Base-by-base conservation (phyloP, 306 rosid species). In the Dalbergia oliveri region DNA sequence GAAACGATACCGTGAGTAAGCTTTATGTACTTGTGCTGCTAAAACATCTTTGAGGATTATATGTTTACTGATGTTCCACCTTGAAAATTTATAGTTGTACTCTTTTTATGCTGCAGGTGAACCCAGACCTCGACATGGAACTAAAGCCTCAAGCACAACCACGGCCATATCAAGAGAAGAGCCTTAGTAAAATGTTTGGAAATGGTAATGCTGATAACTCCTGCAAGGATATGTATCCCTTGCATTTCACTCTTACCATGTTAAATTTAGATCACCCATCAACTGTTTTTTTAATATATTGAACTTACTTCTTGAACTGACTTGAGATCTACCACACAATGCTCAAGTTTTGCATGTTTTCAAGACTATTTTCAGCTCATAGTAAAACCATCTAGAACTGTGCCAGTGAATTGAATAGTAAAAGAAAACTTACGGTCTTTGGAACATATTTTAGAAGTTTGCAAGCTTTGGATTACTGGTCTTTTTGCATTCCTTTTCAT, bases 181-280 rank as follows among this genome's bases (percentile, higher is more conserved):
- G 99, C 73, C 91, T 95, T 73, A 95, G 98, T 82, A 93, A 95
- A 91, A 95, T 95, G 99, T 95, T 95, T 90, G 99, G 99, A 81
- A 95, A 95, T 57, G 98, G 99, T 95, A 88, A 64, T 68, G 19
- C n/a, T 79, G 72, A 21, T 63, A 70, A 73, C 51, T 45, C 26
- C 63, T 81, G 72, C 73, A 18, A 69, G 82, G 73, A 23, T 69
- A 59, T 34, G 37, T 49, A 56, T 59, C 37, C 53, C 63, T 37
- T 16, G 66, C 68, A 51, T 26, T 81, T 56, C 39, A 79, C 70
- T 49, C 74, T 79, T 59, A 33, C 65, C 31, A 39, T 49, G 74
- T 57, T 73, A 62, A 44, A 43, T 71, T 51, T 63, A 23, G 79
- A 51, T 69, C 31, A 15, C 49, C 69, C n/a, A 65, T 62, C 34